Conservation (phyloP, 2,329 filamentous ascomycete genomes). For the Colletotrichum melonis region DNA sequence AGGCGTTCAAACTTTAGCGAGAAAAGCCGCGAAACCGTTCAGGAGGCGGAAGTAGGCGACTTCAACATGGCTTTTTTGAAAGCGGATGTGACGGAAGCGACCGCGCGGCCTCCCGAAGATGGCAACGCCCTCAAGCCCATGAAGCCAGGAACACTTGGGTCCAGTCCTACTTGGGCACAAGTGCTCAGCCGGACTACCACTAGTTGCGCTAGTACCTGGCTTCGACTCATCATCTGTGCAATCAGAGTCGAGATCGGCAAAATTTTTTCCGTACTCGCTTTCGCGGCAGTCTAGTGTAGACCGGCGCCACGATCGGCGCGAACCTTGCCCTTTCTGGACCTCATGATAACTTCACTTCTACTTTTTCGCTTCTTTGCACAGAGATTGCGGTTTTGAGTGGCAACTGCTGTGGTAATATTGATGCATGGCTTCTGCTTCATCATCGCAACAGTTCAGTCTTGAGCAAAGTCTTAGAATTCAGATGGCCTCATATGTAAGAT, state of each 20-base stretch:
- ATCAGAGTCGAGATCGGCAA: neutral
- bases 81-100: neutral
- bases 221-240: neutral
- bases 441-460: neutral
- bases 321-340: neutral
- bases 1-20: neutral
- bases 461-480: neutral
- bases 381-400: neutral
- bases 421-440: neutral
- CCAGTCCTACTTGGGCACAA: neutral
- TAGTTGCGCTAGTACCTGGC: neutral
- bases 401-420: neutral
- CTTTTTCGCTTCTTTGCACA: neutral
- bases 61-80: neutral
- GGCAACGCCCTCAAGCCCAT: neutral
- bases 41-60: neutral
- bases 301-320: neutral
- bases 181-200: too few species aligned
- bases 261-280: neutral
- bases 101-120: neutral
- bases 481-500: too few species aligned
- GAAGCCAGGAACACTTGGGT: neutral
- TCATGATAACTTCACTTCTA: neutral
- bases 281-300: neutral
- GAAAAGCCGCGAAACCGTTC: neutral